Base-by-base conservation (phyloP, 164 flowering plant species). In the Nymphaea colorata region DNA sequence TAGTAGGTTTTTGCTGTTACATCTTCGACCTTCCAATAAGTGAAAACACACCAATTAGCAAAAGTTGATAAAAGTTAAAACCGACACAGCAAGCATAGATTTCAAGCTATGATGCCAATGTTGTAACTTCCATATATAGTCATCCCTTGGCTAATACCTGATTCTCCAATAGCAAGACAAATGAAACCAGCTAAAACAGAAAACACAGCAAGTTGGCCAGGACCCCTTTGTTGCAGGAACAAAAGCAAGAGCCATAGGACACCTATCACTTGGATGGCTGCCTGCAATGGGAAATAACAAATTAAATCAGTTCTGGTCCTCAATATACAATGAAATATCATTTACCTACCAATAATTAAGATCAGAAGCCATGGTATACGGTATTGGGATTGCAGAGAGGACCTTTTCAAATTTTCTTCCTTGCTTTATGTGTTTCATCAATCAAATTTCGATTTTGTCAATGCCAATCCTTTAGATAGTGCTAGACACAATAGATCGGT, bases 91-190 rank as follows among this genome's bases (percentile, higher is more conserved):
- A 5, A 69, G 55, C 17, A 44, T 42, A 55, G 25, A 69, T 10
- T 2, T 60, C 16, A 41, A 18, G 7, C 12, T 51, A 7, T 51
- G 7, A 51, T 51, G 12, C 55, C 55, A 2, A 51, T 1, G 55
- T 8, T 51, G 55, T 51, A 51, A 51, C 55, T 4, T 51, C 12
- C 55, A 51, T 51, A 8, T 51, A 65, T 44, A 41, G 43, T n/a
- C n/a, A 25, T 12, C 17, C 8, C 43, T 59, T 16, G 11, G 41
- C 12, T 51, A 14, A 51, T 51, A 90, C 96, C 96, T 78, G 82
- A 64, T 74, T 86, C 90, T 67, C 91, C 96, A 6, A 80, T 64
- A 2, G 82, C 15, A 5, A 88, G 71, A 60, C 87, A 83, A 72
- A 84, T 5, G 47, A 77, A 76, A 66, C 83, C 77, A 69, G 72